Conservation (phyloP, 139 green algal genomes). For the Yamagishiella unicocca region DNA sequence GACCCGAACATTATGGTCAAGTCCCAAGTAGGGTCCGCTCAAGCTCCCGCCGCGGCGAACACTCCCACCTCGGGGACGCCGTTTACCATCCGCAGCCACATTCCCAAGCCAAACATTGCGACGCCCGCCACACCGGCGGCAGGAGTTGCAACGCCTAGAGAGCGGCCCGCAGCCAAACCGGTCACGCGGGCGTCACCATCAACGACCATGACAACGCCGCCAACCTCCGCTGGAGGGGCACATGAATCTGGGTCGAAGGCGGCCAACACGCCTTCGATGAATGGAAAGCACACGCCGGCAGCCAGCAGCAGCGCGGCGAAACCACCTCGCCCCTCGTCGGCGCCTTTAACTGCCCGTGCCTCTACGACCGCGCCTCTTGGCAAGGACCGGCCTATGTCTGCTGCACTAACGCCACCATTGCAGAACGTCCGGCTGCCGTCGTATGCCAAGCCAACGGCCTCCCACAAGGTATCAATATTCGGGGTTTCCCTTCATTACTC, state of each 20-base stretch:
- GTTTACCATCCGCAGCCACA: neutral
- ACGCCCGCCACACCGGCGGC: neutral
- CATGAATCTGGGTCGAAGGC: neutral
- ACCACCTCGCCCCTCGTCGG: constrained; percentile 20
- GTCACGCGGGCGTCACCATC: neutral
- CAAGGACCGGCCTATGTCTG: constrained; percentile 22
- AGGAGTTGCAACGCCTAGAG: neutral
- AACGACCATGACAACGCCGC: neutral
- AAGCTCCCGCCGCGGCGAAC: neutral
- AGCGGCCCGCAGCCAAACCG: neutral
- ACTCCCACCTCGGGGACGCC: neutral
- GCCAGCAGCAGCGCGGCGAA: neutral
- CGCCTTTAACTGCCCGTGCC: neutral
- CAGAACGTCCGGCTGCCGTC: constrained; percentile 11
- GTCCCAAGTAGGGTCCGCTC: neutral
- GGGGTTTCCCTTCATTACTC: no score
- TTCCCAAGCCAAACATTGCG: neutral
- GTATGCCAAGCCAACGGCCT: constrained; percentile 42
- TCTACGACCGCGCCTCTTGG: neutral
- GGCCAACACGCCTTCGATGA: neutral
- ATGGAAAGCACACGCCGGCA: constrained; percentile 33
- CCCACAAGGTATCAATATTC: constrained; percentile 47
- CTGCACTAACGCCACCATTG: neutral
- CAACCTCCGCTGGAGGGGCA: neutral
- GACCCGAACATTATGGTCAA: constrained; percentile 48